phyloP scores from a whole-genome alignment of 352 stramenopile genomes.

The Globisporangium abappressorium region DNA sequence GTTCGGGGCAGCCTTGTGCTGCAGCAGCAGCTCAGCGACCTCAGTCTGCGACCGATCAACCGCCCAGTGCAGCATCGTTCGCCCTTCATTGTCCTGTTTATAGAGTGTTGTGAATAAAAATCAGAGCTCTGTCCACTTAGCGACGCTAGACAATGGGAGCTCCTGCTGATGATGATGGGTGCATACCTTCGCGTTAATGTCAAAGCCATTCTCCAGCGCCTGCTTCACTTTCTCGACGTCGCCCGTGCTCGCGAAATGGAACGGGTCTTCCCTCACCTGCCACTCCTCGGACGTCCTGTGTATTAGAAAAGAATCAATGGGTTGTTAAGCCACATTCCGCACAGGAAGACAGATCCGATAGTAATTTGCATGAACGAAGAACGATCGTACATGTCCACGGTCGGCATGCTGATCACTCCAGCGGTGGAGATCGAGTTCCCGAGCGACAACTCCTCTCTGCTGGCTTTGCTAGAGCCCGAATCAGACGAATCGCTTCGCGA shows the following conservation, averaged over 20 bases:
- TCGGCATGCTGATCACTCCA: slow-evolving; percentile 55
- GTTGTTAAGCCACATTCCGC: too few relatives aligned
- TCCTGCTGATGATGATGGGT: background rate
- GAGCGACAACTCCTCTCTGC: slow-evolving; percentile 31
- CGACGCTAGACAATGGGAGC: background rate
- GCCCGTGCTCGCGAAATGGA: slow-evolving; percentile 71
- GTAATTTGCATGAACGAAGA: background rate
- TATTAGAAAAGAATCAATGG: background rate
- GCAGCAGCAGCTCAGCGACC: slow-evolving; percentile 50
- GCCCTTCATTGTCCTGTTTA: slow-evolving; percentile 62
- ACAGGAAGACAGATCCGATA: background rate
- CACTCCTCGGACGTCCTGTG: slow-evolving; percentile 71
- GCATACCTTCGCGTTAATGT: slow-evolving; percentile 45
- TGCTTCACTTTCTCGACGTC: slow-evolving; percentile 47
- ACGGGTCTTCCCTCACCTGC: slow-evolving; percentile 67
- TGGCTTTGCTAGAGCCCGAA: slow-evolving; percentile 18
- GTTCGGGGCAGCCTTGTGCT: slow-evolving; percentile 52
- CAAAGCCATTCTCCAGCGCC: slow-evolving; percentile 36
- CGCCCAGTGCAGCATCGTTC: slow-evolving; percentile 82
- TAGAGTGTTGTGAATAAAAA: background rate
- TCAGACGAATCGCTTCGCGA: slow-evolving; percentile 21
- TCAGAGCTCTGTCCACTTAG: background rate
- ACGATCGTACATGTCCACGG: slow-evolving; percentile 60
- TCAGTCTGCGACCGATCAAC: slow-evolving; percentile 61
- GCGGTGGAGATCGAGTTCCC: slow-evolving; percentile 45